These are phyloP conservation scores for Ceratocystis papillata DNA, from an alignment of 2,329 filamentous ascomycete genomes.

Conservation along the genomic window DNA sequence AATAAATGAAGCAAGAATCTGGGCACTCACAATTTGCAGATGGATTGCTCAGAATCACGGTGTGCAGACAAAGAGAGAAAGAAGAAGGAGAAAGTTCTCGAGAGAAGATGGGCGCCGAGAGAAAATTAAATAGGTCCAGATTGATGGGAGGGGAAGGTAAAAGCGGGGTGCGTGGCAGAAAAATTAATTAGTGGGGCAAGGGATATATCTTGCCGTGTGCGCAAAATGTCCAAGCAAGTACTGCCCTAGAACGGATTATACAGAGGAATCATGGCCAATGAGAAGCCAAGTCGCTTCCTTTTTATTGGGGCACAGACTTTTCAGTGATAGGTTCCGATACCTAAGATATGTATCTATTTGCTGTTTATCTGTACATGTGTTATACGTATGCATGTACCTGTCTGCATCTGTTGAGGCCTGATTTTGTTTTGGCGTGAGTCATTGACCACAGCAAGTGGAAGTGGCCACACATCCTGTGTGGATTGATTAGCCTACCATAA, in stretches of 20 bases:
- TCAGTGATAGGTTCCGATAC: not conserved
- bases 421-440: constrained; percentile 5
- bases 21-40: constrained; percentile 24
- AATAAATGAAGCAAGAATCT: not conserved
- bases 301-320: constrained; percentile 6
- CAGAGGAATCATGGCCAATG: constrained; percentile 12
- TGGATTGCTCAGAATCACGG: constrained; percentile 25
- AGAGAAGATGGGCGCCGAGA: constrained; percentile 19
- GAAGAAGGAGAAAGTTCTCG: constrained; percentile 22
- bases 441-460: not conserved
- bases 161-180: constrained; percentile 25
- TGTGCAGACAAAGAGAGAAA: constrained; percentile 25
- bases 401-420: constrained; percentile 13
- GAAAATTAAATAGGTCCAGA: constrained; percentile 23
- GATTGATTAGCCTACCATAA: not conserved
- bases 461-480: not conserved
- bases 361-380: not conserved
- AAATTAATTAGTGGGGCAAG: constrained; percentile 23
- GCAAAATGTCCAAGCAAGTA: constrained; percentile 14
- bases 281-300: not conserved
- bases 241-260: constrained; percentile 23
- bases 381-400: not conserved
- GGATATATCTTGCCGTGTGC: constrained; percentile 23
- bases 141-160: constrained; percentile 19
- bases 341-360: not conserved